Conservation (phyloP, 116 monocot genomes). For the Trichopus zeylanicus region DNA sequence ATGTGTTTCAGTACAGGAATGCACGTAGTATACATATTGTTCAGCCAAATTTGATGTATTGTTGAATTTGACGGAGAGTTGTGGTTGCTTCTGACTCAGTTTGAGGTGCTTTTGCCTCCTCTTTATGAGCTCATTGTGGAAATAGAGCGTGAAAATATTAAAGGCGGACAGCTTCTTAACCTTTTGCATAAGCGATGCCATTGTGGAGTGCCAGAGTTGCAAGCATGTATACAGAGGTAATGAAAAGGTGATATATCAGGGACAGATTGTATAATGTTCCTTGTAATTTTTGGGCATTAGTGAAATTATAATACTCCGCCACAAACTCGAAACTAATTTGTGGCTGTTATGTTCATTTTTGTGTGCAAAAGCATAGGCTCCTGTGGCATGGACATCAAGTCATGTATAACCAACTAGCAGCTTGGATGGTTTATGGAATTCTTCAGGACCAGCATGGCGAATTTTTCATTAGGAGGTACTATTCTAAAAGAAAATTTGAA, state of each 20-base stretch:
- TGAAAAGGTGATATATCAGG: background rate
- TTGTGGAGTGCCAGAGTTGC: slow-evolving; percentile 96
- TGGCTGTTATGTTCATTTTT: background rate
- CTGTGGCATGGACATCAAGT: slow-evolving; percentile 99
- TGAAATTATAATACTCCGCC: background rate
- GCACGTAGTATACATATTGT: no score
- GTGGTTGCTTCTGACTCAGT: no score
- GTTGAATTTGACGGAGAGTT: no score
- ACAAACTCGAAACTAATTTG: background rate
- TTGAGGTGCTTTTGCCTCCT: slow-evolving; percentile 77
- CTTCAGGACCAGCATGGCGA: slow-evolving; percentile 92
- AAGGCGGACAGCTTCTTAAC: slow-evolving; percentile 89
- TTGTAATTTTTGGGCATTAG: no score
- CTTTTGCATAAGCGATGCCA: slow-evolving; percentile 81
- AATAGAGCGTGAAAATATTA: slow-evolving; percentile 74
- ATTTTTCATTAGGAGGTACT: slow-evolving; percentile 87
- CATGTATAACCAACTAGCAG: slow-evolving; percentile 80
- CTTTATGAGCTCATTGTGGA: slow-evolving; percentile 73
- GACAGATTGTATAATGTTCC: background rate
- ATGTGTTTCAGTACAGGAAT: no score
- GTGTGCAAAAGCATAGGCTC: slow-evolving; percentile 43
- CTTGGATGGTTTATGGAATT: slow-evolving; percentile 97
- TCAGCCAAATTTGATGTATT: no score
- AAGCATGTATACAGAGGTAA: slow-evolving; percentile 91
- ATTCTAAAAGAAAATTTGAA: no score